phyloP scores from a whole-genome alignment of 257 asterid species.

The Solanum clarkiae region DNA sequence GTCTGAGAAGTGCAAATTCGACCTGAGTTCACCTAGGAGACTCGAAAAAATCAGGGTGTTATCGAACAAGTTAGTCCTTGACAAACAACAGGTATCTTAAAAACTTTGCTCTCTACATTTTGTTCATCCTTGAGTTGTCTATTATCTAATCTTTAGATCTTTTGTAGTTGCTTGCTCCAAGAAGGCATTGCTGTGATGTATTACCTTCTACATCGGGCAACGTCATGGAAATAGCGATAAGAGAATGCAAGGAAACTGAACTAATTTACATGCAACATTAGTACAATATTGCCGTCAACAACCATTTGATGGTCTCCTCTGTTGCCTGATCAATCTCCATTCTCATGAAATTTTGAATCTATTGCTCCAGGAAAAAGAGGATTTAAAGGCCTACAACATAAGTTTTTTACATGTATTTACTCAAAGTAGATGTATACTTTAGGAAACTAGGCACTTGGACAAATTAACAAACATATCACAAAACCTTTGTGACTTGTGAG shows the following conservation, averaged over 20 bases:
- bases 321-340: neutral
- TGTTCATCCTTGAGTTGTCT: neutral
- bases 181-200: conserved; percentile 87
- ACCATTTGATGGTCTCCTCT: neutral
- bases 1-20: conserved; percentile 39
- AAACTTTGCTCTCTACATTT: neutral
- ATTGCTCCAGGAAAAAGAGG: neutral
- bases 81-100: conserved; percentile 36
- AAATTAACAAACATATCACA: neutral
- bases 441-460: neutral
- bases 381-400: neutral
- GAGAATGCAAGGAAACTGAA: conserved; percentile 75
- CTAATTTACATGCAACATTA: conserved; percentile 35
- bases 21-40: conserved; percentile 48
- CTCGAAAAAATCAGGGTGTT: conserved; percentile 42
- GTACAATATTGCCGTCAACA: neutral
- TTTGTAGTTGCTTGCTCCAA: conserved; percentile 54
- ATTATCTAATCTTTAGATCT: neutral
- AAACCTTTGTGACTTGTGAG: neutral
- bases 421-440: neutral
- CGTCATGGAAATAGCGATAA: conserved; percentile 45
- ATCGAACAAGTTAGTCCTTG: conserved; percentile 44
- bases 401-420: neutral
- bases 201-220: conserved; percentile 28
- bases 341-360: neutral